Evolutionary conservation across 2,329 filamentous ascomycete genomes (phyloP).

Genomic region (Aaosphaeria pasadenensis): DNA sequence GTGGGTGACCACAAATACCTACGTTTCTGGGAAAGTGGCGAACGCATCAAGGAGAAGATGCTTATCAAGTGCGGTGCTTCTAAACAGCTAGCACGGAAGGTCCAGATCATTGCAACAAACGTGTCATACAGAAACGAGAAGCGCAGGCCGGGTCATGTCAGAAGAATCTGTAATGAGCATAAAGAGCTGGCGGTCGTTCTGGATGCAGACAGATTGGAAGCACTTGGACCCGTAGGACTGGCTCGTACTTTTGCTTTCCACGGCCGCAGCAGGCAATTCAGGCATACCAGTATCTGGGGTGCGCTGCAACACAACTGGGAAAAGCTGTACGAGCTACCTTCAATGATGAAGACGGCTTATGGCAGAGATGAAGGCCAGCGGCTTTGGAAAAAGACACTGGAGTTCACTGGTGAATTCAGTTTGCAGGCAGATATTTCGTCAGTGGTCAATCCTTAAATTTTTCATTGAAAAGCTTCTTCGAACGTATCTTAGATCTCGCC

Average conservation of each 20-base stretch:
- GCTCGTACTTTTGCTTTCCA: conserved; percentile 72
- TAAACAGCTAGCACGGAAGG: conserved; percentile 55
- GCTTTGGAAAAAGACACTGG: conserved; percentile 1
- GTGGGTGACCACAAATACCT: conserved; percentile 80
- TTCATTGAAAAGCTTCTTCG: no score
- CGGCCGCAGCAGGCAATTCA: conserved; percentile 36
- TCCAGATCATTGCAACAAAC: conserved; percentile 67
- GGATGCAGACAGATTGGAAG: conserved; percentile 83
- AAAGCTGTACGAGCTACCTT: conserved; percentile 10
- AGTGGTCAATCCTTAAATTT: conserved; percentile 1
- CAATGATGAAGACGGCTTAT: conserved; percentile 12
- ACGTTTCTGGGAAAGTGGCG: conserved; percentile 32
- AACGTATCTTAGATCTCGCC: no score
- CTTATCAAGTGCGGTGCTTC: conserved; percentile 57
- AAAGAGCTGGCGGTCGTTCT: conserved; percentile 79
- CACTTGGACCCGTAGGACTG: conserved; percentile 78
- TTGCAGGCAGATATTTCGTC: conserved; percentile 8
- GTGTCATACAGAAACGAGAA: conserved; percentile 74
- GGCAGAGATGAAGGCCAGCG: conserved; percentile 3
- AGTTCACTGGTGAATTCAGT: conserved; percentile 1
- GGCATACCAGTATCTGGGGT: conserved; percentile 5
- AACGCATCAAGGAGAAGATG: conserved; percentile 54
- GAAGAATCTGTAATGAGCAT: conserved; percentile 54
- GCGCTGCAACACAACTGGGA: conserved; percentile 13
- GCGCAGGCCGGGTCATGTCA: conserved; percentile 50